These are phyloP conservation scores for Colletotrichum paranaense DNA, from an alignment of 2,329 filamentous ascomycete genomes.

Conservation along the genomic window DNA sequence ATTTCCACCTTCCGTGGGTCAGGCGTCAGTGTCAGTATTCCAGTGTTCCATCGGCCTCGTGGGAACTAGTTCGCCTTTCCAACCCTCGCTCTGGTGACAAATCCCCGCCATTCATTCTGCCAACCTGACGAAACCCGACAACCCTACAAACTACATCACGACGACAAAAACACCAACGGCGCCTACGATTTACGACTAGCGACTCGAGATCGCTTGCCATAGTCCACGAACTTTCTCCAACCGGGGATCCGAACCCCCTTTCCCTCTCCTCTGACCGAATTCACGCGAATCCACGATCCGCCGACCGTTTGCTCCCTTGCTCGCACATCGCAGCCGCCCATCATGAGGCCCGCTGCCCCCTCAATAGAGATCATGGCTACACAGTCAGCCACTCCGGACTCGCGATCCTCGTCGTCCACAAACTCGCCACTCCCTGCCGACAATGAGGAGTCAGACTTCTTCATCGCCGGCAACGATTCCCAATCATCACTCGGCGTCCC, in stretches of 20 bases:
- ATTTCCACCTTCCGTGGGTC: slow-evolving; percentile 31
- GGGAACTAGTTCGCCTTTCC: slow-evolving; percentile 19
- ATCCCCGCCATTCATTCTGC: slow-evolving; percentile 19
- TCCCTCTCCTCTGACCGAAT: slow-evolving; percentile 21
- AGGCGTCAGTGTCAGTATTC: slow-evolving; percentile 26
- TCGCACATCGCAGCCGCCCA: slow-evolving; percentile 28
- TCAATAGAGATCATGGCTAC: slow-evolving; percentile 43
- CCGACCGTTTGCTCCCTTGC: slow-evolving; percentile 7
- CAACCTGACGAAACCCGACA: slow-evolving; percentile 8
- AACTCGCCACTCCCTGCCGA: slow-evolving; percentile 81
- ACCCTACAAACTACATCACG: slow-evolving; percentile 7
- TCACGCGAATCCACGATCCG: slow-evolving; percentile 18
- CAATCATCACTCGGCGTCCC: slow-evolving; percentile 89
- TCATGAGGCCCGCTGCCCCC: slow-evolving; percentile 41
- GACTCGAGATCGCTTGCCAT: not conserved
- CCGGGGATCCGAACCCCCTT: slow-evolving; percentile 29
- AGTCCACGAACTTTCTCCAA: not conserved
- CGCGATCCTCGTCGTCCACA: slow-evolving; percentile 73
- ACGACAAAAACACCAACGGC: slow-evolving; percentile 7
- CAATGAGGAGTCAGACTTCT: slow-evolving; percentile 95
- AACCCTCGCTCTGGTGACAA: slow-evolving; percentile 30
- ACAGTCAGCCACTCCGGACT: slow-evolving; percentile 51
- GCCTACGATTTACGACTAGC: not conserved
- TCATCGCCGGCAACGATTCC: slow-evolving; percentile 89
- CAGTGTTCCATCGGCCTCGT: slow-evolving; percentile 22